Conservation (phyloP, 495 filamentous ascomycete genomes). For the Podospora conica region DNA sequence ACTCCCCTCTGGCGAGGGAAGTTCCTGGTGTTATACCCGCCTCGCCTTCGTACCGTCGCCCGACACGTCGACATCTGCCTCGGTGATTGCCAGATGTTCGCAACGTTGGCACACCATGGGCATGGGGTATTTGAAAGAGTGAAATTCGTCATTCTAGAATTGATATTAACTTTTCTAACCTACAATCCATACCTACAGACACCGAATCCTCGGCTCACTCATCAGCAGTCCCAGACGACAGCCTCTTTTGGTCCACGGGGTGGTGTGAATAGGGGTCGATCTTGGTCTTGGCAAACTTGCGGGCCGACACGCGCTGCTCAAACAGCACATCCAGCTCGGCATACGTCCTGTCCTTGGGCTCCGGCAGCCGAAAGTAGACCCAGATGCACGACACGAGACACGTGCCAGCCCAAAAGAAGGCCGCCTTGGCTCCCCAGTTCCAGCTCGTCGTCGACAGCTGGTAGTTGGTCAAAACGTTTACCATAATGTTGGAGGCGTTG, state of each 20-base stretch:
- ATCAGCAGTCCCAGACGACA: background rate
- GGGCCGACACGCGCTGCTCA: background rate
- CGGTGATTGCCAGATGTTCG: too few relatives aligned
- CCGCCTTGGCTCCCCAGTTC: constrained; percentile 33
- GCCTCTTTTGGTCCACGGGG: background rate
- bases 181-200: too few relatives aligned
- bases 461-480: constrained; percentile 30
- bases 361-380: constrained; percentile 37
- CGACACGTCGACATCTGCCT: too few relatives aligned
- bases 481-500: constrained; percentile 29
- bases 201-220: too few relatives aligned
- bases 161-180: too few relatives aligned
- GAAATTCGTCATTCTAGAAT: too few relatives aligned
- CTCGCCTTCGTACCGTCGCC: too few relatives aligned
- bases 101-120: too few relatives aligned
- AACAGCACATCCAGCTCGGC: constrained; percentile 39
- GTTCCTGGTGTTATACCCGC: too few relatives aligned
- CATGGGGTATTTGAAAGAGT: too few relatives aligned
- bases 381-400: constrained; percentile 25
- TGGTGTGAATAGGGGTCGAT: background rate
- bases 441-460: constrained; percentile 35
- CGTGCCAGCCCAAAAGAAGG: constrained; percentile 33
- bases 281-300: background rate
- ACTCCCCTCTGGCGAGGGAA: too few relatives aligned
- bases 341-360: constrained; percentile 38